Evolutionary conservation across 306 rosid species (phyloP).

Genomic region (Sphenostylis stenocarpa): DNA sequence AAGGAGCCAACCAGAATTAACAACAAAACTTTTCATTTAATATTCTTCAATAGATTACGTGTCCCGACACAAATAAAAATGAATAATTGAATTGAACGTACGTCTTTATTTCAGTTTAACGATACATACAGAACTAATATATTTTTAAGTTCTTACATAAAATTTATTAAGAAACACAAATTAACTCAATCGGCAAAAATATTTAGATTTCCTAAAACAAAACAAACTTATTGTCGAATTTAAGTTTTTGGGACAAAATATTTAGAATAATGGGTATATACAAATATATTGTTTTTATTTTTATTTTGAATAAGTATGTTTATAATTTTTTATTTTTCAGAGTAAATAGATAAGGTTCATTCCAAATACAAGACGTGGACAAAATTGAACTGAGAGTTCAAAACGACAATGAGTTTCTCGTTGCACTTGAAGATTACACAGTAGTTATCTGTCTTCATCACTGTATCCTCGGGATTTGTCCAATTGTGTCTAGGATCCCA

Average conservation of each 20-base stretch:
- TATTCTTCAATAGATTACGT: background rate
- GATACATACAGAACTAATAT: background rate
- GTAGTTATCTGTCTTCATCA: background rate
- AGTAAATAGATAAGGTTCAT: background rate
- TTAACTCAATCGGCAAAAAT: background rate
- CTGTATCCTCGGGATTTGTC: background rate
- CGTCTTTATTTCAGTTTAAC: background rate
- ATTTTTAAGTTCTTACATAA: background rate
- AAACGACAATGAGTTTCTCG: background rate
- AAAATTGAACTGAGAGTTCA: background rate
- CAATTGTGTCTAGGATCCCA: background rate
- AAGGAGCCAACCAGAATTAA: background rate
- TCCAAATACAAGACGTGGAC: background rate
- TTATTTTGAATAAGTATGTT: no score
- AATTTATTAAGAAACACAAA: background rate
- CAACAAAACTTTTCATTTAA: background rate
- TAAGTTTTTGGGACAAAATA: background rate
- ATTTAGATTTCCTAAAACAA: background rate
- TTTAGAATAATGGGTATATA: no score
- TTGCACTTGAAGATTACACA: background rate
- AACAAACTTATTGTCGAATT: background rate
- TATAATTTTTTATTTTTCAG: no score
- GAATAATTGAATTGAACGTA: background rate
- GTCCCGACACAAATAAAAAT: background rate
- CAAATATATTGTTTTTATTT: no score